Evolutionary conservation across 106 monocot species (phyloP).

Genomic region (Dioscorea zingiberensis): DNA sequence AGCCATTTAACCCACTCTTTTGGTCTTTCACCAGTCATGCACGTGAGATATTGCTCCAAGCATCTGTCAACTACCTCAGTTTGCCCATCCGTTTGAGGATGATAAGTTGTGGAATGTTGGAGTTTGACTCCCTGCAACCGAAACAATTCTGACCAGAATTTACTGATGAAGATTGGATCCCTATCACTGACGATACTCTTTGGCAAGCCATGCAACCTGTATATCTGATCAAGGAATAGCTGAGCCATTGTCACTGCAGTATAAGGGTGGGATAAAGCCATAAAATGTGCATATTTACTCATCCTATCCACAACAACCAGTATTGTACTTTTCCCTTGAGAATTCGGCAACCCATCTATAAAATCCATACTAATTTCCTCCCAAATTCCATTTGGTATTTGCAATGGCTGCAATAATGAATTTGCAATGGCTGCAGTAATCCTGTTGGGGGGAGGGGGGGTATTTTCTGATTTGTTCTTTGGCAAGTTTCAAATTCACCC

Average conservation of each 20-base stretch:
- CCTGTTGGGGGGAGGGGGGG: neutral
- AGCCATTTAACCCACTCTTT: neutral
- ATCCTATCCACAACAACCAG: slow-evolving; percentile 6
- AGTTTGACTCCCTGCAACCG: neutral
- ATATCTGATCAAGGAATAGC: neutral
- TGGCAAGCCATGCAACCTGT: slow-evolving; percentile 6
- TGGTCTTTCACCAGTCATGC: neutral
- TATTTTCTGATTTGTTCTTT: neutral
- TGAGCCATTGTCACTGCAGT: neutral
- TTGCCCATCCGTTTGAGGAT: slow-evolving; percentile 12
- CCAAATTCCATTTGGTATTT: neutral
- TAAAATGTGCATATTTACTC: slow-evolving; percentile 7
- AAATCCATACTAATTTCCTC: slow-evolving; percentile 8
- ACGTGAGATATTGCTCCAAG: slow-evolving; percentile 2
- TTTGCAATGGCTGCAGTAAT: slow-evolving; percentile 3
- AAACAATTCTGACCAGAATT: slow-evolving; percentile 12
- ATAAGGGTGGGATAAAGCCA: neutral
- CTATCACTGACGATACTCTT: neutral
- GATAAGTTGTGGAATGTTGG: neutral
- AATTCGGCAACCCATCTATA: slow-evolving; percentile 1
- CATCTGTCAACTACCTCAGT: slow-evolving; percentile 2
- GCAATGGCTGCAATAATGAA: slow-evolving; percentile 12
- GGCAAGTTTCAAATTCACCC: neutral
- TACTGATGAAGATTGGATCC: neutral
- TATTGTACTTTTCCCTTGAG: neutral